These are phyloP conservation scores for Epichloe typhina DNA, from an alignment of 2,329 filamentous ascomycete species.

Conservation along the genomic window DNA sequence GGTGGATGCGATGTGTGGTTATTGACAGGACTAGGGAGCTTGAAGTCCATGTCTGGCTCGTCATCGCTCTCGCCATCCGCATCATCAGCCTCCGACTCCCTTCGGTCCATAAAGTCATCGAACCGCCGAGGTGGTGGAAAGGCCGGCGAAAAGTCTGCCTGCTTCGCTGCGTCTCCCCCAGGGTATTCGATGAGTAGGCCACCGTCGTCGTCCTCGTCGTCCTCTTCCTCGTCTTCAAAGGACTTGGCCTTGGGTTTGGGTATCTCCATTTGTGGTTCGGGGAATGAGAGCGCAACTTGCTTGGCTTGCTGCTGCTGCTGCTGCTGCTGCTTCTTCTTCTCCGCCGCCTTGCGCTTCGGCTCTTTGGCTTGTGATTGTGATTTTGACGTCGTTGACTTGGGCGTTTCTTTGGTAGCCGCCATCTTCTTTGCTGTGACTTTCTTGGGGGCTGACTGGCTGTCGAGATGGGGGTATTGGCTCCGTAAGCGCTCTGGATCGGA, in stretches of 20 bases:
- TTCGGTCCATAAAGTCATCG: constrained; percentile 37
- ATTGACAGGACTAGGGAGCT: constrained; percentile 41
- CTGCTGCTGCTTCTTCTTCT: constrained; percentile 21
- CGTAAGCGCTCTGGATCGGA: constrained; percentile 49
- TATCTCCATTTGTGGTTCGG: constrained; percentile 17
- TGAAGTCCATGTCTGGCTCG: constrained; percentile 36
- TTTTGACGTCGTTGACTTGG: constrained; percentile 7
- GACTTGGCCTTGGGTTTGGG: constrained; percentile 13
- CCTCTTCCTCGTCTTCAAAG: constrained; percentile 35
- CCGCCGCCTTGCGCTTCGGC: constrained; percentile 16
- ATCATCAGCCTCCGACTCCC: constrained; percentile 30
- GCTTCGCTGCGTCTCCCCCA: constrained; percentile 27
- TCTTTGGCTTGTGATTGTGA: constrained; percentile 7
- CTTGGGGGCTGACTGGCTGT: constrained; percentile 16
- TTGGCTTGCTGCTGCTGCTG: constrained; percentile 19
- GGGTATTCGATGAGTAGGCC: constrained; percentile 48
- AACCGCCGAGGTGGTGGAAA: constrained; percentile 36
- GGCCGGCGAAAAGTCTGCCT: constrained; percentile 34
- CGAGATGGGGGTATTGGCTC: constrained; percentile 54
- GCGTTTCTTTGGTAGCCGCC: constrained; percentile 10
- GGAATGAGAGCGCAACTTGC: constrained; percentile 20
- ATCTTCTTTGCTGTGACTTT: constrained; percentile 15
- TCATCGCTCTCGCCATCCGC: constrained; percentile 34
- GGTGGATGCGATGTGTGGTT: constrained; percentile 17
- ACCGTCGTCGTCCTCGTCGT: constrained; percentile 42